Evolutionary conservation across 2,329 filamentous ascomycete species (phyloP), one percentile per base, ranked within the genome.

Genomic region (Niveomyces coronatus): DNA sequence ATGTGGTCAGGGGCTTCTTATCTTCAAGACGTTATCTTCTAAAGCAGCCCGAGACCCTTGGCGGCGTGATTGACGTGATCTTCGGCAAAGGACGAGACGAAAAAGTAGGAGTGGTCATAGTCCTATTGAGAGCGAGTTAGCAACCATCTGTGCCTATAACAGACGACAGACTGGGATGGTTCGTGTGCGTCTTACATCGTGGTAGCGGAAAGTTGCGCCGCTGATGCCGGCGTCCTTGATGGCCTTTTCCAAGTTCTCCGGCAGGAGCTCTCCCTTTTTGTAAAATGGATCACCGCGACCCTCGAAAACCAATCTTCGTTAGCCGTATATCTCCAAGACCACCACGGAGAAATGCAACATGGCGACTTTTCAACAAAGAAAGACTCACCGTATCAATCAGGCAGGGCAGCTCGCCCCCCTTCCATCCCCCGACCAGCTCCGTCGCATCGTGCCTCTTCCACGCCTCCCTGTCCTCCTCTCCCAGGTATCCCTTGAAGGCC

Each of bases 21-120:
- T n/a, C 18, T 22, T 23, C 32, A 17, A n/a, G 14, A 13, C 4
- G 8, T 18, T 14, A 13, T 27, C 17, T 13, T 24, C 43, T 47
- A 55, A 31, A 62, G 28, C 16, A 40, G 51, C 15, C 56, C 58
- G 40, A 95, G 65, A 56, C 86, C 80, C 69, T 91, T 94, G 48
- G 88, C 89, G 43, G 87, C 87, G 64, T 93, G 86, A 52, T 85
- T 80, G 49, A 96, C 74, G 62, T 98, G 91, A 51, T 96, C 88
- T 53, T 85, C 81, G 30, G 82, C 76, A 58, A 98, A 98, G 13
- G 78, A 79, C 24, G 88, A 81, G 69, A 98, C 93, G 63, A 94
- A 95, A 64, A 79, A 98, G 67, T 98, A 98, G 45, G 86, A 94
- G 65, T 98, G 91, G 60, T 98, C 91, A 56, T 98, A 96, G 45